Base-by-base conservation (phyloP, 2,329 filamentous ascomycete species). In the Clonostachys rhizophaga region DNA sequence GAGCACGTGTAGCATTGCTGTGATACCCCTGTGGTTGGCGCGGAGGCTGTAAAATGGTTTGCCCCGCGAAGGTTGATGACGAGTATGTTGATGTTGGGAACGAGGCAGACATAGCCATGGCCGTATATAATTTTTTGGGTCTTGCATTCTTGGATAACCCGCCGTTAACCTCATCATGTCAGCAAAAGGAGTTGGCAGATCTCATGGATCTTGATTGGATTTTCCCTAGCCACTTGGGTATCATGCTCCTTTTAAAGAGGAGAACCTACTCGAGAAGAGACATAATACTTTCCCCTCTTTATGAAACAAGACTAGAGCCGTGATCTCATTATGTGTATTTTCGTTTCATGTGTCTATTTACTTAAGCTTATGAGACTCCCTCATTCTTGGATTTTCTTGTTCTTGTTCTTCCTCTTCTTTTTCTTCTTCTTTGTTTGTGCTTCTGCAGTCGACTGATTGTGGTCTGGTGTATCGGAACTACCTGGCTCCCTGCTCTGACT, bases 331-430 rank as follows among this genome's bases (percentile, higher is more conserved):
- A 30, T 30, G 24, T 30, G 24, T 30, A 30, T 30, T 30, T 2
- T 30, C 24, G 24, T 30, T 30, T 30, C 24, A 30, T 30, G 24
- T 10, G 24, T 30, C 5, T 30, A 30, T 30, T 10, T 30, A 30
- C 24, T 30, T 30, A 30, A 30, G 24, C 24, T 30, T 30, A 30
- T 30, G 24, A 30, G 24, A 30, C 24, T 9, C 24, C 24, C 24
- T 30, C 24, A 30, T 30, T 30, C 11, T 39, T 39, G 14, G 11
- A n/a, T 11, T 39, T 37, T 20, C 20, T 20, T 20, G 20, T 20
- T 36, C 40, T 35, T 46, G 18, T 47, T 43, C n/a, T 43, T 47
- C 7, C 43, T 47, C 40, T 43, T 47, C 16, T 47, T 47, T 33
- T 44, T 44, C 41, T 47, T 43, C 41, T 47, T 47, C 24, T 42